Base-by-base conservation (phyloP, 768 basidiomycete species). In the Naganishia kalamii region DNA sequence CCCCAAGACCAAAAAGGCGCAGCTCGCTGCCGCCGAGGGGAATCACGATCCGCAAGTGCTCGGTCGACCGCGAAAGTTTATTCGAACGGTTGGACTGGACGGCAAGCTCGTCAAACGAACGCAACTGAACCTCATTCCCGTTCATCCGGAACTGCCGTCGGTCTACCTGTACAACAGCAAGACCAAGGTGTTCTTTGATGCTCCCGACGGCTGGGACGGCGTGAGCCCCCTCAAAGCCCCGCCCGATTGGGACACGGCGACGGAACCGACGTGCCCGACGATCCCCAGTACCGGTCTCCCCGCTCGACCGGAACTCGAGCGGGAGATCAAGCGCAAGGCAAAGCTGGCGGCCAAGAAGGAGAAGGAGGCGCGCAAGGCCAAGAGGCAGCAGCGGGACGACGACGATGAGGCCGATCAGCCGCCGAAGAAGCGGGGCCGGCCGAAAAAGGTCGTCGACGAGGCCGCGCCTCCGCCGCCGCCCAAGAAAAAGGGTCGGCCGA, bases 401-500 rank as follows among this genome's bases (percentile, higher is more conserved):
- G 43, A 44, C 43, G 43, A 11, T n/a, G 19, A 44, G 12, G 43
- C 12, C 37, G 72, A 78, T 35, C 77, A 74, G 51, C 52, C 61
- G 43, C 43, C 43, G 21, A 44, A 44, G 43, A 44, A 44, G 43
- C 30, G 10, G 23, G 27, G 29, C n/a, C 40, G 46, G 33, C 29
- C 46, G 37, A 66, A 74, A 80, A 81, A 75, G 69, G 67, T 70
- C 25, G 70, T 44, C 30, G 84, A 81, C 71, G 84, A 75, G 82
- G 25, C 81, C 83, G 71, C 84, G 83, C 21, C 78, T 60, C 32
- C 33, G 32, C 40, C 49, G 54, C 44, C 35, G 25, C 40, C 33
- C 4, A 17, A 33, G 19, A 54, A 44, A 41, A 43, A 8, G 23
- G 27, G 29, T 19, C 40, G 46, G 33, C 29, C 46, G 37, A 66